Evolutionary conservation across 768 basidiomycete species (phyloP).

Genomic region (Naganishia kalamii): DNA sequence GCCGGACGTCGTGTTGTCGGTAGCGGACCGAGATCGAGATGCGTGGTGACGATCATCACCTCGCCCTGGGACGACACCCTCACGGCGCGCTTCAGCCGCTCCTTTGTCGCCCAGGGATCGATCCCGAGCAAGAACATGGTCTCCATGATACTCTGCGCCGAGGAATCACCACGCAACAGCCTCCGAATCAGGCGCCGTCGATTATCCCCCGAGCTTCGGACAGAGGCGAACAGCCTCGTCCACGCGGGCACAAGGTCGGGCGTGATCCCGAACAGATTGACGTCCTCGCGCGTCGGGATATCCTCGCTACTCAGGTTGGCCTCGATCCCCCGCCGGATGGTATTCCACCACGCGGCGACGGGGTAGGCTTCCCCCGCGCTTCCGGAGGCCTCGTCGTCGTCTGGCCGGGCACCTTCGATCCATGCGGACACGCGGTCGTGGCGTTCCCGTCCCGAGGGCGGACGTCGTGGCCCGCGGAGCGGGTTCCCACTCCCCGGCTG

Average conservation of each 20-base stretch:
- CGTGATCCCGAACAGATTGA: constrained; percentile 4
- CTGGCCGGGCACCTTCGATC: constrained; percentile 5
- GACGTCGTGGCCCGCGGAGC: not conserved
- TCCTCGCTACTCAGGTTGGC: constrained; percentile 4
- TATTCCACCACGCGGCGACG: constrained; percentile 5
- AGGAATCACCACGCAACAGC: not conserved
- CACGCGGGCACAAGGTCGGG: not conserved
- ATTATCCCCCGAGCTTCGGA: constrained; percentile 8
- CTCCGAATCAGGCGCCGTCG: constrained; percentile 6
- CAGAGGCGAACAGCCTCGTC: constrained; percentile 6
- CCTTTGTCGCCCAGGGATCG: constrained; percentile 6
- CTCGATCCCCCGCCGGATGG: constrained; percentile 5
- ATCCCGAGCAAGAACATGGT: constrained; percentile 11
- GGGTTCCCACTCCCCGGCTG: not conserved
- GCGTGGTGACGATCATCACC: constrained; percentile 2
- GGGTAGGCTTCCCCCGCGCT: not conserved
- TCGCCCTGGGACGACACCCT: constrained; percentile 7
- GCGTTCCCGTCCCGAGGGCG: not conserved
- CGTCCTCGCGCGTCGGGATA: not conserved
- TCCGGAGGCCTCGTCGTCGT: not conserved
- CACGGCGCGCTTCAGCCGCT: constrained; percentile 4
- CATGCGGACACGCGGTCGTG: not conserved
- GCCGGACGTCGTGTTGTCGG: not conserved
- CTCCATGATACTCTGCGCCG: constrained; percentile 12
- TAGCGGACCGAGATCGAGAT: not conserved